These are phyloP conservation scores for Aspergillus pseudotamarii DNA, from an alignment of 2,329 filamentous ascomycete genomes.

Conservation along the genomic window DNA sequence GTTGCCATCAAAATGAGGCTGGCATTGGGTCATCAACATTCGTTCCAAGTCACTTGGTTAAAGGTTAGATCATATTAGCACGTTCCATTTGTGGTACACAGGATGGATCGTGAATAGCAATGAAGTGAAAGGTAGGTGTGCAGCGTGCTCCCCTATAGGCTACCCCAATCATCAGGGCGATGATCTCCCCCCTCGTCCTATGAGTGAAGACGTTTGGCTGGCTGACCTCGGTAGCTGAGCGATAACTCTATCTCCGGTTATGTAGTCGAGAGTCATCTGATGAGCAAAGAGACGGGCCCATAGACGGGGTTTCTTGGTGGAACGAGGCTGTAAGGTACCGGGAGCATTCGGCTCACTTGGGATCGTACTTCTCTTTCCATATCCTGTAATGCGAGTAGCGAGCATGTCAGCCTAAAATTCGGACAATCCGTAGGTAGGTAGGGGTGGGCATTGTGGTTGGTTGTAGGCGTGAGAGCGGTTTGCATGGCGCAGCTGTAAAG, in stretches of 20 bases:
- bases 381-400: slow-evolving; percentile 64
- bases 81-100: not conserved
- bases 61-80: not conserved
- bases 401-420: slow-evolving; percentile 24
- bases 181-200: not conserved
- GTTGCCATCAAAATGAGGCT: slow-evolving; percentile 1
- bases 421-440: slow-evolving; percentile 3
- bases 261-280: not conserved
- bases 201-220: not conserved
- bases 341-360: slow-evolving; percentile 41
- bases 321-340: not conserved
- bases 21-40: not conserved
- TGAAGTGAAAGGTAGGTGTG: not conserved
- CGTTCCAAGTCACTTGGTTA: not conserved
- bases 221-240: not conserved
- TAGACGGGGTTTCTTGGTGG: not conserved
- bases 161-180: not conserved
- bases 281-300: not conserved
- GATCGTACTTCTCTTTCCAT: slow-evolving; percentile 94
- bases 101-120: not conserved
- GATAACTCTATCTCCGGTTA: not conserved
- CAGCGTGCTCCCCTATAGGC: not conserved
- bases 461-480: slow-evolving; percentile 16
- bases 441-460: slow-evolving; percentile 22
- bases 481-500: slow-evolving; percentile 20